Base-by-base conservation (phyloP, 768 basidiomycete species). In the Mycena vitilis region DNA sequence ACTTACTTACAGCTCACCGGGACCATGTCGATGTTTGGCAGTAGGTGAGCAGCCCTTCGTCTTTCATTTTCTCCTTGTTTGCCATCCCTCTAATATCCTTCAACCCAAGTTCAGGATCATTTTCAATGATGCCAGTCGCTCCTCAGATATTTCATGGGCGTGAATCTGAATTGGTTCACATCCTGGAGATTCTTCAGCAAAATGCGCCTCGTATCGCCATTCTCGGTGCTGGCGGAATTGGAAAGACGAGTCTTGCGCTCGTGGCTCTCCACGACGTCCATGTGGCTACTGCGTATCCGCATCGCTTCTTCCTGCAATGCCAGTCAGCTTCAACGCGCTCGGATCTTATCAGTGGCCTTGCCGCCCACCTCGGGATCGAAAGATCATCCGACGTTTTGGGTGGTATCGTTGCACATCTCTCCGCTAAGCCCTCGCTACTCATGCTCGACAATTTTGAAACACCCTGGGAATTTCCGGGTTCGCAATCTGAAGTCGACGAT, bases 81-180 rank as follows among this genome's bases (percentile, higher is more conserved):
- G n/a, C n/a, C n/a, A n/a, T n/a, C n/a, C n/a, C 30, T 30, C 30
- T 30, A 30, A 30, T 30, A 30, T 30, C 30, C 3, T 2, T 30
- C 30, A 30, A 30, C 30, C 30, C 30, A 30, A 63, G 61, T n/a
- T 54, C 52, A 3, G 42, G 16, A 13, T 63, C 61, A 9, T 34
- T 54, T 0, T 45, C 51, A 0, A 36, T 63, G 4, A 11, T 54
- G 2, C 61, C 61, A 3, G 20, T 52, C 0, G 34, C 18, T 12
- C 60, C 66, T 2, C 38, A 68, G 15, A 58, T 68, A 8, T 68
- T 63, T 25, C 42, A 68, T 40, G 66, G 66, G 9, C 60, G 66
- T 23, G 66, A 67, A 4, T 7, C 12, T 1, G 59, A 67, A 38
- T 22, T 62, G 2, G 0, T 25, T 7, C 8, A 68, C 7, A 38